Base-by-base conservation (phyloP, 75 land plant genomes). In the Azolla pinnata region DNA sequence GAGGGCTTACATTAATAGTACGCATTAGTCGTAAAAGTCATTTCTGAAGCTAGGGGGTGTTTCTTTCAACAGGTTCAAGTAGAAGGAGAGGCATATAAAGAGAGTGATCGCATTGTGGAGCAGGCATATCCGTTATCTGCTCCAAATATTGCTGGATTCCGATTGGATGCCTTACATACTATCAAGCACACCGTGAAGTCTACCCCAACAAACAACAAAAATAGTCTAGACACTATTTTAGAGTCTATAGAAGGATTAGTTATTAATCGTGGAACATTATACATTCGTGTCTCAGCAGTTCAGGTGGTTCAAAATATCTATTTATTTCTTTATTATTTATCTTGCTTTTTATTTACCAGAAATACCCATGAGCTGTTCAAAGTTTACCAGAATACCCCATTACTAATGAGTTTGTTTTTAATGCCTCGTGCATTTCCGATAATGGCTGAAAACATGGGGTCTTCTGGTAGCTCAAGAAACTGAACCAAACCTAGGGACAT, bases 131-230 rank as follows among this genome's bases (percentile, higher is more conserved):
- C 82, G 54, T 83, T 77, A 45, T 71, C 64, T 47, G 70, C 76
- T 16, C 77, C 90, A 29, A 38, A 29, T 44, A 29, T 93, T 45
- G 85, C 87, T 47, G 98, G 98, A 28, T 93, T 88, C 59, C 83
- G 98, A 16, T 18, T 93, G 44, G 98, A 88, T 74, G 80, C 87
- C 57, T 75, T 86, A 47, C 69, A 53, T 66, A 90, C 84, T 44
- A 78, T 93, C 44, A 80, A 68, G 68, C 33, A 60, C 40, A 67
- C 55, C 19, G 56, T 62, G 18, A 72, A 66, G 42, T 53, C 49
- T 12, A 65, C 51, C 29, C 40, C 49, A n/a, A n/a, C 35, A 29
- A 52, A 63, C 2, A 2, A 33, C 26, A 27, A 31, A 17, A 51
- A 60, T 56, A 47, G 62, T 26, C 29, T 70, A 54, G 72, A 77